Conservation (phyloP, 345 rosid species). For the Lumnitzera littorea region DNA sequence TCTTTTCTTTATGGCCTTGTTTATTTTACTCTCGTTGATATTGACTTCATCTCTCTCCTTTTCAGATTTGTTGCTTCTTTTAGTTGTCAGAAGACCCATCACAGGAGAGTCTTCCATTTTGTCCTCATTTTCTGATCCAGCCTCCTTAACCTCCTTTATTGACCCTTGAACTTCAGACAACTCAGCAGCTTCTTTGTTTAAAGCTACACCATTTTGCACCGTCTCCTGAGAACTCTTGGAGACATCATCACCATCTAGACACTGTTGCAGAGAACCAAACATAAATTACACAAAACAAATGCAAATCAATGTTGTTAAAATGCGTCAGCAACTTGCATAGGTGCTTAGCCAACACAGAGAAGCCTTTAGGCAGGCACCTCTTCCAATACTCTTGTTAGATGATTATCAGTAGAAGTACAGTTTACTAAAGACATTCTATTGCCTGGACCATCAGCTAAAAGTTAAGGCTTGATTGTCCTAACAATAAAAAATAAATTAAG, state of each 20-base stretch:
- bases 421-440: too few species aligned
- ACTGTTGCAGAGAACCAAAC: constrained; percentile 16
- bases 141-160: constrained; percentile 32
- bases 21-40: constrained; percentile 38
- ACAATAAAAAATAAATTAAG: too few species aligned
- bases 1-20: constrained; percentile 51
- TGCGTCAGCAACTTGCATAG: too few species aligned
- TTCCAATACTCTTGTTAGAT: too few species aligned
- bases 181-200: constrained; percentile 20
- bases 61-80: constrained; percentile 26
- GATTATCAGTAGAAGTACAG: too few species aligned
- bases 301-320: too few species aligned
- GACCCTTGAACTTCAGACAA: constrained; percentile 30
- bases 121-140: constrained; percentile 39
- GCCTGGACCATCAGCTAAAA: too few species aligned
- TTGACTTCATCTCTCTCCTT: constrained; percentile 27
- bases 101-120: constrained; percentile 75
- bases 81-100: constrained; percentile 51
- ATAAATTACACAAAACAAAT: too few species aligned
- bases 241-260: constrained; percentile 41
- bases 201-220: constrained; percentile 21
- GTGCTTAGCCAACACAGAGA: too few species aligned
- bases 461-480: too few species aligned
- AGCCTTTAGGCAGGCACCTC: too few species aligned
- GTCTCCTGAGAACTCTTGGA: constrained; percentile 39